Conservation (phyloP, 495 filamentous ascomycete genomes). For the Collariella sp. region DNA sequence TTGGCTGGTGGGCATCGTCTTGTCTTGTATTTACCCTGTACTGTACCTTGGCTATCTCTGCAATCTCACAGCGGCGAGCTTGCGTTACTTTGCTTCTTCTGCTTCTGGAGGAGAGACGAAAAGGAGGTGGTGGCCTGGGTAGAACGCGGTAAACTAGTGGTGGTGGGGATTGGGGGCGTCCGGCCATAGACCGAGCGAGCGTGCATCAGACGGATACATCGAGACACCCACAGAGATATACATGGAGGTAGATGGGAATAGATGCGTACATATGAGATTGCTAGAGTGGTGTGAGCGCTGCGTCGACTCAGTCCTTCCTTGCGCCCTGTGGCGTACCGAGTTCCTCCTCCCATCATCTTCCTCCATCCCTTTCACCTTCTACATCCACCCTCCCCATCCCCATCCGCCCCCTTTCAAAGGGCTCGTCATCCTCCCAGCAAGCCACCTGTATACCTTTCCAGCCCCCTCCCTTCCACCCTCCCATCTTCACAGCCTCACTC, state of each 20-base stretch:
- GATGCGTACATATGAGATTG: neutral
- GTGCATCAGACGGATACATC: slow-evolving; percentile 3
- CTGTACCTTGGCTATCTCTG: no score
- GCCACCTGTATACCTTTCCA: slow-evolving; percentile 39
- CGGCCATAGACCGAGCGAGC: slow-evolving; percentile 3
- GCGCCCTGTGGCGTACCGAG: no score
- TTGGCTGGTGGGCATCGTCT: neutral
- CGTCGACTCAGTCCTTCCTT: no score
- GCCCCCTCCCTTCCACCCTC: slow-evolving; percentile 32
- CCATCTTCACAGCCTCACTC: slow-evolving; percentile 36
- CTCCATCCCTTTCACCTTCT: neutral
- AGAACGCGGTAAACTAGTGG: neutral
- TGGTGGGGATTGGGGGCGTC: no score
- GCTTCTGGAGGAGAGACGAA: neutral
- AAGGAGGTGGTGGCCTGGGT: neutral
- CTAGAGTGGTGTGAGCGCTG: no score
- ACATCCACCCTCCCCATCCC: slow-evolving; percentile 1
- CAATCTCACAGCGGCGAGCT: neutral
- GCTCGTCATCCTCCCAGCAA: slow-evolving; percentile 37
- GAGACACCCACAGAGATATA: neutral
- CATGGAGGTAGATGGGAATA: slow-evolving; percentile 3
- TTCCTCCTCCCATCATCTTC: no score
- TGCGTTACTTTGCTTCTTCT: neutral
- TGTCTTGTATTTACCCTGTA: neutral
- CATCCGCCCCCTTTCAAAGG: neutral